phyloP scores from a whole-genome alignment of 768 basidiomycete species.

The Pleurotus tuoliensis region DNA sequence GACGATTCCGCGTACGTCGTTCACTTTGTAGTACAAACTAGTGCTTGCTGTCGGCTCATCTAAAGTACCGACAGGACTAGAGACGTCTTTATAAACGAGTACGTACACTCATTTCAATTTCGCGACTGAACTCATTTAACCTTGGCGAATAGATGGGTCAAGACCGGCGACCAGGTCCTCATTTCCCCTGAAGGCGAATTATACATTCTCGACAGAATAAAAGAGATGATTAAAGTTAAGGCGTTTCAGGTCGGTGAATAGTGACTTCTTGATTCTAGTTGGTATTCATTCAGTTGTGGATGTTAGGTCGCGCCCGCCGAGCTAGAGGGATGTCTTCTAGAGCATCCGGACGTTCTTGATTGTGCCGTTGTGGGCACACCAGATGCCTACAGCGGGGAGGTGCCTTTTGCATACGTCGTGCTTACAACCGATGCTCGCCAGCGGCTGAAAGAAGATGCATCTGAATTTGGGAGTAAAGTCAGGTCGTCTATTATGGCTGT shows the following conservation, averaged over 20 bases:
- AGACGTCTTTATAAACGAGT: conserved; percentile 61
- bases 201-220: conserved; percentile 56
- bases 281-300: no score
- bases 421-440: conserved; percentile 35
- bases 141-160: conserved; percentile 47
- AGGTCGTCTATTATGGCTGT: conserved; percentile 42
- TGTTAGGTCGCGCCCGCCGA: conserved; percentile 41
- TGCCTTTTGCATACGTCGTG: conserved; percentile 62
- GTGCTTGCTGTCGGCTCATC: no score
- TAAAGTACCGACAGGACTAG: conserved; percentile 37
- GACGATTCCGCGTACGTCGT: conserved; percentile 48
- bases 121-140: background rate
- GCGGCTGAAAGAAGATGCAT: conserved; percentile 22
- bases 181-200: conserved; percentile 48
- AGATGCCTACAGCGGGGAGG: conserved; percentile 60
- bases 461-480: conserved; percentile 23
- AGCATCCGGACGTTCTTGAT: conserved; percentile 53
- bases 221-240: conserved; percentile 67
- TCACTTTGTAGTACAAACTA: conserved; percentile 6
- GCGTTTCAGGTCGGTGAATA: conserved; percentile 53
- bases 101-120: conserved; percentile 13
- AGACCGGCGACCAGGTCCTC: conserved; percentile 58
- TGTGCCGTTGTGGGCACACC: conserved; percentile 59
- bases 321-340: conserved; percentile 46
- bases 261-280: no score